Conservation (phyloP, 805 yeast species). For the Wickerhamomyces bovis region DNA sequence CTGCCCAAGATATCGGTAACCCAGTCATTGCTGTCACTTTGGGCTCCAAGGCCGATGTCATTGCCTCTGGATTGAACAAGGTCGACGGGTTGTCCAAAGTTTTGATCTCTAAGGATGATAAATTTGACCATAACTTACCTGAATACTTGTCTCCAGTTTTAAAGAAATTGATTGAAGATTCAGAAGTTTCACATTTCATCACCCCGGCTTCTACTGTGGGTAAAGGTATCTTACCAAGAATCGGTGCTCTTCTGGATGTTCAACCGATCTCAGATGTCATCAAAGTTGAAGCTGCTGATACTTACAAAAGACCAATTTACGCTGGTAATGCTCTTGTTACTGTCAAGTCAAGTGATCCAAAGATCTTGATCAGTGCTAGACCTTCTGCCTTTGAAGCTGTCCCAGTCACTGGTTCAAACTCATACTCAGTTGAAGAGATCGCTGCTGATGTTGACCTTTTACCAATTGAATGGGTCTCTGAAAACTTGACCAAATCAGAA, state of each 20-base stretch:
- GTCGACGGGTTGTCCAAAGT: conserved; percentile 38
- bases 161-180: conserved; percentile 31
- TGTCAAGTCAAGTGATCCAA: conserved; percentile 60
- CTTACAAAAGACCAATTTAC: conserved; percentile 89
- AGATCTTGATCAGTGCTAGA: conserved; percentile 72
- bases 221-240: conserved; percentile 78
- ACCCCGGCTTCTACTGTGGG: conserved; percentile 85
- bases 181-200: conserved; percentile 60
- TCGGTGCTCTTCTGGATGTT: conserved; percentile 75
- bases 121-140: conserved; percentile 67
- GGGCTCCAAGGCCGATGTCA: conserved; percentile 52
- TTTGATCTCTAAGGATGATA: conserved; percentile 49
- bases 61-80: conserved; percentile 47
- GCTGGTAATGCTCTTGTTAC: conserved; percentile 94
- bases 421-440: conserved; percentile 44
- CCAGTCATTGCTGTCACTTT: conserved; percentile 76
- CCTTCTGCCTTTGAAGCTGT: conserved; percentile 69
- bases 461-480: conserved; percentile 63
- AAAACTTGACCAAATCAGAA: conserved; percentile 66
- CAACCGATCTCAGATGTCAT: conserved; percentile 86
- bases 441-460: conserved; percentile 29
- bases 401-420: conserved; percentile 30
- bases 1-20: conserved; percentile 70
- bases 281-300: conserved; percentile 55
- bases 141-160: conserved; percentile 75